These are phyloP conservation scores for Anisogramma anomala DNA, from an alignment of 2,329 filamentous ascomycete species.

Conservation along the genomic window DNA sequence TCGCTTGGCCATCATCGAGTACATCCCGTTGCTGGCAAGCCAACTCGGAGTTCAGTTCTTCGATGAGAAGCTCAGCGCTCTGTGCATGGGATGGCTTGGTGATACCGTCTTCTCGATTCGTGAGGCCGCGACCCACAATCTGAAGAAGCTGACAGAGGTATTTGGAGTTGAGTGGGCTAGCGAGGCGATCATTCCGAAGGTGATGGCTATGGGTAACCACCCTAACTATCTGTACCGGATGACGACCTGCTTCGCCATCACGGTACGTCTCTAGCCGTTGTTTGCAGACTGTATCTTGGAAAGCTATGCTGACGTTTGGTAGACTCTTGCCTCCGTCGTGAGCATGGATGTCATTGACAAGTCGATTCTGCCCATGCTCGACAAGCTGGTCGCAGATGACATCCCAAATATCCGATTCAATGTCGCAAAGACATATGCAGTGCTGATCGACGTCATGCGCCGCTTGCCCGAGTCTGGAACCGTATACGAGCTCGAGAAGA, in stretches of 20 bases:
- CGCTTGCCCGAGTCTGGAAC: constrained; percentile 83
- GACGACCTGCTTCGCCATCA: constrained; percentile 99
- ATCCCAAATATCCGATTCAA: constrained; percentile 99
- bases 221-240: constrained; percentile 99
- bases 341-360: constrained; percentile 86
- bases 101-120: constrained; percentile 98
- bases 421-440: constrained; percentile 91
- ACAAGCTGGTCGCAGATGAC: constrained; percentile 84
- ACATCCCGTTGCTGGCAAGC: constrained; percentile 89
- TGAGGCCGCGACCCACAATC: constrained; percentile 91
- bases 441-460: constrained; percentile 83
- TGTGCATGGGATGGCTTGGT: constrained; percentile 98
- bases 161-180: constrained; percentile 98
- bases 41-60: constrained; percentile 97
- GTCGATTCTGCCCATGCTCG: constrained; percentile 90
- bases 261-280: constrained; percentile 48
- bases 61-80: constrained; percentile 85
- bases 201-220: constrained; percentile 96
- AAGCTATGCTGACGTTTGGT: constrained; percentile 4
- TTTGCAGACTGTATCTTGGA: neutral
- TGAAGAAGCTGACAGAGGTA: constrained; percentile 97
- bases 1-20: constrained; percentile 95
- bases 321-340: constrained; percentile 91
- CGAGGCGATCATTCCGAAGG: constrained; percentile 94
- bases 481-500: constrained; percentile 73